Percentiles rank a stretch among this genome's conserved stretches.
Conservation (phyloP, 1,284 basidiomycete species). For the Dichomitus squalens region DNA sequence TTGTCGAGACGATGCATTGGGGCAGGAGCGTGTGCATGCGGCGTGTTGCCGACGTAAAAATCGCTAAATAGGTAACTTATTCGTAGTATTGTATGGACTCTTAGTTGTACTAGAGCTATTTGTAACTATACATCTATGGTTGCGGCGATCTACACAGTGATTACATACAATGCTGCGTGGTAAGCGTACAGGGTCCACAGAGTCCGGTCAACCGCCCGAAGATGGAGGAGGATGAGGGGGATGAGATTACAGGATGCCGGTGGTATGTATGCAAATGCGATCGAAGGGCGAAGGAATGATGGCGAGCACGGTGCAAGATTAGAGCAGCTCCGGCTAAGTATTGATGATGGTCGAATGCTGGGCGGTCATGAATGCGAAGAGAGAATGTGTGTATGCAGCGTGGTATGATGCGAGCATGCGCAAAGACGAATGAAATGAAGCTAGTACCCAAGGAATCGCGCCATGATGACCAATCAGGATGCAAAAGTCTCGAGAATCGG, state of each 20-base stretch:
- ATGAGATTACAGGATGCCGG: background rate
- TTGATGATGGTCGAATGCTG: background rate
- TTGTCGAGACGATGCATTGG: background rate
- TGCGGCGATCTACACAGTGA: background rate
- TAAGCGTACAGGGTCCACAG: background rate
- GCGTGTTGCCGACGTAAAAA: background rate
- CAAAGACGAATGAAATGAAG: background rate
- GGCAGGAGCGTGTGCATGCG: background rate
- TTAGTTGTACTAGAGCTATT: constrained; percentile 11
- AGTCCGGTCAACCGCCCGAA: too few relatives aligned
- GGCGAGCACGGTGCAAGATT: background rate
- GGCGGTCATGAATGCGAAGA: background rate
- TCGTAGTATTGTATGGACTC: constrained; percentile 13
- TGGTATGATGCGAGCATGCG: background rate
- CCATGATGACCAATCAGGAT: too few relatives aligned
- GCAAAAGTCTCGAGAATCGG: background rate
- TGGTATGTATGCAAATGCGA: background rate
- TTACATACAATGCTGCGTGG: background rate
- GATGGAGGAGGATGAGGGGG: background rate
- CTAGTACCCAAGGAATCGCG: background rate
- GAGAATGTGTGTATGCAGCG: background rate
- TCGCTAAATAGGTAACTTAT: constrained; percentile 8
- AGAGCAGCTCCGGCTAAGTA: background rate
- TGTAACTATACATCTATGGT: constrained; percentile 6
- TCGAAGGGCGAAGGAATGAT: background rate